Percentiles rank a stretch among this genome's conserved stretches.
Conservation (phyloP, 2,329 filamentous ascomycete genomes). For the Neospermospora avenae region DNA sequence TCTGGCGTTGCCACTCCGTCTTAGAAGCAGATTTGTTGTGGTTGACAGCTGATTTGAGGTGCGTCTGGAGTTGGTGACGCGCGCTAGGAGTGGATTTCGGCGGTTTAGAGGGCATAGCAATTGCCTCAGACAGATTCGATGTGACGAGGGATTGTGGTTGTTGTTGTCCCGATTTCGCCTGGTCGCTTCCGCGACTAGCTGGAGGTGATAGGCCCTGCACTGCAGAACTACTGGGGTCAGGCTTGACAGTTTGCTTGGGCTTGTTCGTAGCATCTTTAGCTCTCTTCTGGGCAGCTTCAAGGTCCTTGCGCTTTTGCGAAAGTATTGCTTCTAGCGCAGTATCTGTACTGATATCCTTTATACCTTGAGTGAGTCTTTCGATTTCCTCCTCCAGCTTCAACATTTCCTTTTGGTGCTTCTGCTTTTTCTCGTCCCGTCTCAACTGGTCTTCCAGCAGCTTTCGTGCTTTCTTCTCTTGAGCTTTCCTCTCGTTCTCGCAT, state of each 20-base stretch:
- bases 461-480: constrained; percentile 40
- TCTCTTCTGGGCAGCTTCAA: constrained; percentile 41
- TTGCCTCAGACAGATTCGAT: not conserved
- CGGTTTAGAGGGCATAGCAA: not conserved
- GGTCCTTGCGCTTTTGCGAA: constrained; percentile 44
- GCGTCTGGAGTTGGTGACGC: constrained; percentile 7
- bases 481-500: constrained; percentile 51
- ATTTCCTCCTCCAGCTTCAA: constrained; percentile 27
- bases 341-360: constrained; percentile 45
- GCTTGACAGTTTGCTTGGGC: not conserved
- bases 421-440: constrained; percentile 17
- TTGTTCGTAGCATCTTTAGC: constrained; percentile 23
- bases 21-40: constrained; percentile 35
- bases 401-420: constrained; percentile 23
- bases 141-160: not conserved
- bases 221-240: not conserved
- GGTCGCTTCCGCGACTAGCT: no score
- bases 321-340: constrained; percentile 43
- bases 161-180: not conserved
- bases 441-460: constrained; percentile 24
- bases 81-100: not conserved
- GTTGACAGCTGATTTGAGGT: constrained; percentile 17
- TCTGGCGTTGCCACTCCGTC: constrained; percentile 61
- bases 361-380: constrained; percentile 31
- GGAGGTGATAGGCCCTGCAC: not conserved